Conservation (phyloP, 2,329 filamentous ascomycete species). For the Talaromyces sp. region DNA sequence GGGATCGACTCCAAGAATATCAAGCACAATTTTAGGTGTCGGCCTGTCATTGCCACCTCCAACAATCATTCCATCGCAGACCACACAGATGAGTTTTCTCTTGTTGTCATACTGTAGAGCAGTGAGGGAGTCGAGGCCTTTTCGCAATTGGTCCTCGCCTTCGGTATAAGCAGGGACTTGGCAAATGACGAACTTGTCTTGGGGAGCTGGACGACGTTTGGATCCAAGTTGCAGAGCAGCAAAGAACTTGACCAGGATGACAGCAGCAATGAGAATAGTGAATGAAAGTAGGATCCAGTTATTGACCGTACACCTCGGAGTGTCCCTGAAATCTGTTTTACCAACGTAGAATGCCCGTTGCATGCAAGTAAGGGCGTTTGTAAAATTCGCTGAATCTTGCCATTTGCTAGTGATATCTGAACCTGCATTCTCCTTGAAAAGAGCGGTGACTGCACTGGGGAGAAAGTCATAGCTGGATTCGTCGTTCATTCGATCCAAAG, state of each 20-base stretch:
- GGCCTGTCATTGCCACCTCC: conserved; percentile 93
- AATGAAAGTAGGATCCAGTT: conserved; percentile 87
- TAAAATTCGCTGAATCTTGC: conserved; percentile 47
- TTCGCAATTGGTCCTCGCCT: conserved; percentile 88
- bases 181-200: conserved; percentile 99
- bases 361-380: conserved; percentile 72
- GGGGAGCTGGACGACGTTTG: conserved; percentile 79
- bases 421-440: conserved; percentile 74
- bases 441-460: conserved; percentile 58
- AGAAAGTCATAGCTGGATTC: conserved; percentile 63
- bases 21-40: conserved; percentile 94
- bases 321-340: conserved; percentile 75
- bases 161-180: conserved; percentile 97
- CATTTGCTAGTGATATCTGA: conserved; percentile 66
- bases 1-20: conserved; percentile 94
- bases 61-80: conserved; percentile 96
- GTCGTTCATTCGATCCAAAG: conserved; percentile 55
- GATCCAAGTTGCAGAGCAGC: conserved; percentile 89
- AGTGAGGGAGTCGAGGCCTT: conserved; percentile 89
- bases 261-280: conserved; percentile 72
- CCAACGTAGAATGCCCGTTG: conserved; percentile 79
- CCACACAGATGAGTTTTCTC: conserved; percentile 89
- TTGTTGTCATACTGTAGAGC: conserved; percentile 97
- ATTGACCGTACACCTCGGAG: conserved; percentile 74
- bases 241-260: conserved; percentile 84